Evolutionary conservation across 2,329 filamentous ascomycete genomes (phyloP).

Genomic region (Magnaporthales sp.): DNA sequence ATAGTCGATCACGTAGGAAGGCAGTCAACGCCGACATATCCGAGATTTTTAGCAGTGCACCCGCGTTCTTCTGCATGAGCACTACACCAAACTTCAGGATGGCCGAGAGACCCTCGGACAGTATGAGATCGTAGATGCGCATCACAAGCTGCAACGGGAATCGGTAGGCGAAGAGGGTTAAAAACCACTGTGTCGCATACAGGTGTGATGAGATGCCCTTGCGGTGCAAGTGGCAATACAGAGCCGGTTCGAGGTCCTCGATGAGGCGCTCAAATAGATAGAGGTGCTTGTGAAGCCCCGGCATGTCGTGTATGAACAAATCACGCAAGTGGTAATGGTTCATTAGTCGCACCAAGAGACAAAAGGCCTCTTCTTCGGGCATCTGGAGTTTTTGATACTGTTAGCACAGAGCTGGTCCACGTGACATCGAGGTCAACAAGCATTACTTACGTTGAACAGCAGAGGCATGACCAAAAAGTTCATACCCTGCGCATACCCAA

Average conservation of each 20-base stretch:
- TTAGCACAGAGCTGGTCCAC: not conserved
- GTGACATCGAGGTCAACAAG: conserved; percentile 19
- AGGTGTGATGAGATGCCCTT: conserved; percentile 82
- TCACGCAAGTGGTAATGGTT: conserved; percentile 91
- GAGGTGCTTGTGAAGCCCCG: conserved; percentile 82
- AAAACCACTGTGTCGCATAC: conserved; percentile 98
- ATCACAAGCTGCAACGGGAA: conserved; percentile 95
- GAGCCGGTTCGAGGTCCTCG: conserved; percentile 85
- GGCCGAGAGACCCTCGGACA: conserved; percentile 86
- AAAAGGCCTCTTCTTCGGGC: conserved; percentile 96
- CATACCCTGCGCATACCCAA: conserved; percentile 97
- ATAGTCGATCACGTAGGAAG: conserved; percentile 88
- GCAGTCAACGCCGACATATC: conserved; percentile 86
- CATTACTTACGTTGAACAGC: conserved; percentile 61
- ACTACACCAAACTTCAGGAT: conserved; percentile 93
- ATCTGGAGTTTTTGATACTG: conserved; percentile 46
- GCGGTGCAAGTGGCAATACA: conserved; percentile 89
- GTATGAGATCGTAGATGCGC: conserved; percentile 89
- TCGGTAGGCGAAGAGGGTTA: conserved; percentile 96
- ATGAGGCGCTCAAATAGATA: conserved; percentile 93
- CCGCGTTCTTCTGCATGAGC: conserved; percentile 89
- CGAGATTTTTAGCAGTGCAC: conserved; percentile 69
- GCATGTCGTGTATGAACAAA: conserved; percentile 93
- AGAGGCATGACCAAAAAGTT: conserved; percentile 97
- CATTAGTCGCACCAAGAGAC: conserved; percentile 87